Evolutionary conservation across 345 rosid species (phyloP), one percentile per base, ranked within the genome.

Genomic region (Hibiscus mutabilis): DNA sequence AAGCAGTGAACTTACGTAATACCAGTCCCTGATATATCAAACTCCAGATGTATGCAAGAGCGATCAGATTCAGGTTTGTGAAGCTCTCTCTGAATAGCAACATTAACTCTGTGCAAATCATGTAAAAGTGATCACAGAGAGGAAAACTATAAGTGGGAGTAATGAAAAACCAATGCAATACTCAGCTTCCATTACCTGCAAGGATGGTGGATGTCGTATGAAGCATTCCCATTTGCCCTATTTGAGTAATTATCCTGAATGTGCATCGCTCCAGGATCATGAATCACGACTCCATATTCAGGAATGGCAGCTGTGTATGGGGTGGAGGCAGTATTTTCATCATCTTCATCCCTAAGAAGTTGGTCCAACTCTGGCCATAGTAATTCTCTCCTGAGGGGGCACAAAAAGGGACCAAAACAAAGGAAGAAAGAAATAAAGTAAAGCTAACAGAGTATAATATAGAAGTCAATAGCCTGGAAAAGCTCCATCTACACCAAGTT

Each of bases 41-140:
- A 94, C 81, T 94, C 98, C 76, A 94, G 76, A 86, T 94, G 98
- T 63, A 88, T 88, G 84, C 98, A 94, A 37, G 97, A 94, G 37
- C 96, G 87, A 66, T 94, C 95, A 67, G 98, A 94, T 77, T 78
- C 95, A 42, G 91, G 84, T 79, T 79, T 88, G 78, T 94, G 98
- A 58, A 93, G 97, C 86, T 93, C 97, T 73, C 76, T 91, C 79
- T 72, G 91, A 21, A 85, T 81, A 69, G 91, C 91, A 49, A 91
- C 97, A 80, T 46, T 78, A 72, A 78, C 92, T 80, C 98, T 93
- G 84, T 75, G 81, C 47, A 75, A 66, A 35, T 63, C 31, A 57
- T 18, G 31, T 21, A 35, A 19, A 2, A 33, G 14, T 37, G 19
- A 24, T 24, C 53, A 24, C 21, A 21, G 56, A 42, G 46, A 66